These are phyloP conservation scores for Barnettozyma wickerhamii DNA, from an alignment of 805 yeast species.

Conservation along the genomic window DNA sequence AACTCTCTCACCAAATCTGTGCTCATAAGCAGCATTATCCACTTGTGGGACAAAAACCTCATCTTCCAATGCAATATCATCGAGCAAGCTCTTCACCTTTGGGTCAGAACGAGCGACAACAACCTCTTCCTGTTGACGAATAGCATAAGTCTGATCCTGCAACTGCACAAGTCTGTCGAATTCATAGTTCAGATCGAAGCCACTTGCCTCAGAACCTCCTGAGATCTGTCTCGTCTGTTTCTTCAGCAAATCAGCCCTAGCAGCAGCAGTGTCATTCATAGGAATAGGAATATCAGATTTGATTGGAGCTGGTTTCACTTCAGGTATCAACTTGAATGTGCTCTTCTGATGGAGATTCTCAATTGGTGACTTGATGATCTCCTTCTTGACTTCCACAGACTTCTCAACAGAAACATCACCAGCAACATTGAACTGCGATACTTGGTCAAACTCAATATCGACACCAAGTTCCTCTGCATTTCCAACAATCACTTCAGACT, in stretches of 20 bases:
- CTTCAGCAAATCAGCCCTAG: neutral
- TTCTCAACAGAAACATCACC: too few species aligned
- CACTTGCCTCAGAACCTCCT: slow-evolving; percentile 14
- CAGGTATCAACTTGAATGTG: slow-evolving; percentile 6
- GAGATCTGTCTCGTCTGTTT: slow-evolving; percentile 12
- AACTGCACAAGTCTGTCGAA: slow-evolving; percentile 20
- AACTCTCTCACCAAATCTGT: slow-evolving; percentile 1
- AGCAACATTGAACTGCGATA: slow-evolving; percentile 7
- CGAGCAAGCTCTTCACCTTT: neutral
- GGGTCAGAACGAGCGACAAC: slow-evolving; percentile 8
- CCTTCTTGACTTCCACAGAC: too few species aligned
- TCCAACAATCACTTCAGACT: slow-evolving; percentile 17
- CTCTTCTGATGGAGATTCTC: neutral
- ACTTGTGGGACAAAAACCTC: slow-evolving; percentile 14
- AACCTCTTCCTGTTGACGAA: slow-evolving; percentile 14
- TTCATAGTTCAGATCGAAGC: slow-evolving; percentile 17
- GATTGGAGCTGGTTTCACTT: slow-evolving; percentile 1
- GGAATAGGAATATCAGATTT: slow-evolving; percentile 1
- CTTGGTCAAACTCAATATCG: slow-evolving; percentile 21
- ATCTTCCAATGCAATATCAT: slow-evolving; percentile 9
- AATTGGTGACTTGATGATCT: neutral
- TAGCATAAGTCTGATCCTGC: slow-evolving; percentile 16
- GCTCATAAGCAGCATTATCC: slow-evolving; percentile 8
- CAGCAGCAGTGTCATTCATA: neutral
- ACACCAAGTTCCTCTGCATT: slow-evolving; percentile 19